phyloP scores from a whole-genome alignment of 495 filamentous ascomycete genomes.

The Aeminium ludgeri region DNA sequence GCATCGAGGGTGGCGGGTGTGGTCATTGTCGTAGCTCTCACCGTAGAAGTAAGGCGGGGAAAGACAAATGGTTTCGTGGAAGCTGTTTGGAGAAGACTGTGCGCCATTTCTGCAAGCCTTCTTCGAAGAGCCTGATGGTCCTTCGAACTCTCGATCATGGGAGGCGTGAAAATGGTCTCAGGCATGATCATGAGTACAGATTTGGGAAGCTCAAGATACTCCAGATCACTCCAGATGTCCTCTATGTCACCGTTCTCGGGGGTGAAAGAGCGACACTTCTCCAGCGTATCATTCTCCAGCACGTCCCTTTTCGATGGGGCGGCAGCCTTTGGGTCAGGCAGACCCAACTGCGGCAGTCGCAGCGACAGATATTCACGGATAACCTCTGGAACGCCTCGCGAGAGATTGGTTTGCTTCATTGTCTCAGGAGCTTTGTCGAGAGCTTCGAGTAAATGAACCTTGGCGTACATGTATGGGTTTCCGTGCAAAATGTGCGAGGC shows the following conservation, averaged over 20 bases:
- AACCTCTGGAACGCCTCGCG: slow-evolving; percentile 20
- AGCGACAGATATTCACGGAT: slow-evolving; percentile 17
- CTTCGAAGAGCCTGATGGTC: background rate
- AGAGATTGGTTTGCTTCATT: slow-evolving; percentile 13
- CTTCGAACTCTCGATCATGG: too few species aligned
- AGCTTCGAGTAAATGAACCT: slow-evolving; percentile 21
- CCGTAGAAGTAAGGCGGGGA: too few species aligned
- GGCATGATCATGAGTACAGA: slow-evolving; percentile 15
- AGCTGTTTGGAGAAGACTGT: slow-evolving; percentile 14
- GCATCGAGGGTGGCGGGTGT: too few species aligned
- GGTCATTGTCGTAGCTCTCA: too few species aligned
- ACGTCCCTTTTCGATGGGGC: slow-evolving; percentile 2
- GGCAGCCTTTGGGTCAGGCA: background rate
- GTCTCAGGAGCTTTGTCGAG: slow-evolving; percentile 11
- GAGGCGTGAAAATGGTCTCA: slow-evolving; percentile 7
- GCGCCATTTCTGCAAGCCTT: slow-evolving; percentile 3
- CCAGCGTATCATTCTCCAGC: slow-evolving; percentile 1
- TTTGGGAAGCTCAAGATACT: slow-evolving; percentile 26
- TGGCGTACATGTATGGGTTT: slow-evolving; percentile 15
- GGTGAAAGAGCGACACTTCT: background rate
- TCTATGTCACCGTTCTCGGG: slow-evolving; percentile 2
- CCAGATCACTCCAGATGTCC: slow-evolving; percentile 26
- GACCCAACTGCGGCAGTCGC: background rate
- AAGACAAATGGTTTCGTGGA: slow-evolving; percentile 20
- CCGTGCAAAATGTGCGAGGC: slow-evolving; percentile 13